Evolutionary conservation across 176 grass and related monocot species (phyloP), one percentile per base, ranked within the genome.

Genomic region (Phoenix roebelenii): DNA sequence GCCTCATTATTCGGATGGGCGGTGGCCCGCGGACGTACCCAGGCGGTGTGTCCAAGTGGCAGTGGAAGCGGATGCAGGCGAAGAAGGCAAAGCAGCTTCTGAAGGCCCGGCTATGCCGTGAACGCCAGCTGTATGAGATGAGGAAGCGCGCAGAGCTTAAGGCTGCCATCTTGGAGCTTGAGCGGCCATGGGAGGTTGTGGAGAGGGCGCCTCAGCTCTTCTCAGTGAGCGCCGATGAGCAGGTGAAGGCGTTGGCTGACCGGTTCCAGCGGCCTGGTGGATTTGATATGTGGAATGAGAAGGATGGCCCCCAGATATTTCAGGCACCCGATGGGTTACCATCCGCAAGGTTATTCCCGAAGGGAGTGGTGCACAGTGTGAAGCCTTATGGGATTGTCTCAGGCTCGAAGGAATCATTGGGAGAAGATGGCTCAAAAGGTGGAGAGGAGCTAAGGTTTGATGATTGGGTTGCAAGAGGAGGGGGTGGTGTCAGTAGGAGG

Each of bases 41-140:
- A 0, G 84, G 89, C 53, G 83, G 86, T 55, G 91, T 95, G 30
- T 72, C 91, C 52, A 95, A 95, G 77, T 95, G 91, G 91, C 86
- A 95, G 68, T 95, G 91, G 91, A 95, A 95, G 80, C 76, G 86
- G 30, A 95, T 95, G 91, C 91, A 95, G 59, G 52, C 71, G 25
- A 84, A 78, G 76, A 95, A 90, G 70, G 77, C 83, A 1, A 85
- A 76, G 80, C 91, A 90, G 80, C 83, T 90, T 6, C 86, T 96
- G 68, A 96, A 90, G 76, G 91, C 91, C 28, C 80, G 91, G 24
- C 86, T 96, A 22, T 71, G 72, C 3, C 83, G 91, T 28, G 92
- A 97, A 76, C 92, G 92, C 55, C 92, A 91, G 78, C 79, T 97
- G 68, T 97, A 83, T 72, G 92, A 97, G 78, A 97, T 97, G 87